Base-by-base conservation (phyloP, 805 yeast genomes). In the Candida insectalens region DNA sequence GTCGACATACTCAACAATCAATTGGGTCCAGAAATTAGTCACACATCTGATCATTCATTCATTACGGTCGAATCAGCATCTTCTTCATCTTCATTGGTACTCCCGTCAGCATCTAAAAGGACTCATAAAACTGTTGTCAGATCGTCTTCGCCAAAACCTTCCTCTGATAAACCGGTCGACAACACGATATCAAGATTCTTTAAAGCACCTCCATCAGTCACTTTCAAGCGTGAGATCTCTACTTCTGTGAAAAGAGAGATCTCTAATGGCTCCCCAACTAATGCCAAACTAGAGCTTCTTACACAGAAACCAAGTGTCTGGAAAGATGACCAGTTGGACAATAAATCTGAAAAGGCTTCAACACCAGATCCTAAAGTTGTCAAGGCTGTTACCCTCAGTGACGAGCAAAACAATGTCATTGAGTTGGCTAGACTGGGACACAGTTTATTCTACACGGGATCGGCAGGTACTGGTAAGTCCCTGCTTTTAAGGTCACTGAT, bases 381-480 rank as follows among this genome's bases (percentile, higher is more conserved):
- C 9, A 50, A 47, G 32, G 48, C 57, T 4, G 40, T 53, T 49
- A 47, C 49, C 41, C 47, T 73, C 7, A 68, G 75, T 43, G 65
- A 65, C 16, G 92, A 83, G 48, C 94, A 83, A 49, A 67, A 69
- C 36, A 58, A 67, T 32, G 74, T 92, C 16, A 65, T 83, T 8
- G 70, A 74, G 7, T 56, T 83, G 35, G 94, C 59, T 5, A 56
- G 71, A 29, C 50, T 62, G 16, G 87, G 94, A 0, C 59, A 63
- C 13, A 83, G 79, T 38, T 59, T 92, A 3, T 92, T 92, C 51
- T 92, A 83, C 53, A 92, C 98, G 0, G 98, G 98, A 33, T 85
- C 96, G 22, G 98, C 98, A 0, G 98, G 98, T 48, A 92, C 98
- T 0, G 98, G 98, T 51, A 92, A 92, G 52, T 89, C 98, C 2